A percentile compares a stretch with the other conserved stretches of the same genome.
These are phyloP conservation scores for Neurospora sp. DNA, from an alignment of 495 filamentous ascomycete species.

Conservation along the genomic window DNA sequence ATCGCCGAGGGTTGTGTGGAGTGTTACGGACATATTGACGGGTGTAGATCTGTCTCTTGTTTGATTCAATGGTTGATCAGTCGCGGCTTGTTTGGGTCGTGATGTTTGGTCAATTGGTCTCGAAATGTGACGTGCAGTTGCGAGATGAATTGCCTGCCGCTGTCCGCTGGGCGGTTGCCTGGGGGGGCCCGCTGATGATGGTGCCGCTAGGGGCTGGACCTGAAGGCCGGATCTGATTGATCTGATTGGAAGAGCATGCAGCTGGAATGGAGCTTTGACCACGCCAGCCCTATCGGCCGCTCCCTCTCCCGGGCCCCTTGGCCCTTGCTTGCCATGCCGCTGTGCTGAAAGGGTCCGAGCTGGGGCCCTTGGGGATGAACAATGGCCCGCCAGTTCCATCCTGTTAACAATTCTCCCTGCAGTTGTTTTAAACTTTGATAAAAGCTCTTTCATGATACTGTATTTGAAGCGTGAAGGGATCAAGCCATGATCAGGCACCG, in stretches of 20 bases:
- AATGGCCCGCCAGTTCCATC: background rate
- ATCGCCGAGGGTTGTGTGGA: conserved; percentile 84
- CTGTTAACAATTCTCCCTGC: background rate
- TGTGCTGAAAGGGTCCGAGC: background rate
- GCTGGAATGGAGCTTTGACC: background rate
- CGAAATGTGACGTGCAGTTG: background rate
- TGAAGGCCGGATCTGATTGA: background rate
- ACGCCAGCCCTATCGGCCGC: background rate
- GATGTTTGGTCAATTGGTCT: background rate
- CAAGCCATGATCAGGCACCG: background rate
- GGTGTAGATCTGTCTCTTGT: background rate
- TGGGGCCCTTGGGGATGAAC: background rate
- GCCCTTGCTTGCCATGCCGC: background rate
- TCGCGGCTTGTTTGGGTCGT: background rate
- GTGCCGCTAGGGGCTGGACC: background rate
- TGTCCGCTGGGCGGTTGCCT: background rate
- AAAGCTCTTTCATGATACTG: background rate
- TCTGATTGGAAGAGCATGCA: background rate
- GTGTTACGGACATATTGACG: conserved; percentile 50
- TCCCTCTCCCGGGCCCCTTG: background rate
- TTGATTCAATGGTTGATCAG: background rate
- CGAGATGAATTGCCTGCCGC: background rate
- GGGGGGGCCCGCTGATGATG: background rate
- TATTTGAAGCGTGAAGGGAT: background rate
- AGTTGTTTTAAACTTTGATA: background rate